Evolutionary conservation across 2,329 filamentous ascomycete species (phyloP).

Genomic region (Aureobasidium sp.): DNA sequence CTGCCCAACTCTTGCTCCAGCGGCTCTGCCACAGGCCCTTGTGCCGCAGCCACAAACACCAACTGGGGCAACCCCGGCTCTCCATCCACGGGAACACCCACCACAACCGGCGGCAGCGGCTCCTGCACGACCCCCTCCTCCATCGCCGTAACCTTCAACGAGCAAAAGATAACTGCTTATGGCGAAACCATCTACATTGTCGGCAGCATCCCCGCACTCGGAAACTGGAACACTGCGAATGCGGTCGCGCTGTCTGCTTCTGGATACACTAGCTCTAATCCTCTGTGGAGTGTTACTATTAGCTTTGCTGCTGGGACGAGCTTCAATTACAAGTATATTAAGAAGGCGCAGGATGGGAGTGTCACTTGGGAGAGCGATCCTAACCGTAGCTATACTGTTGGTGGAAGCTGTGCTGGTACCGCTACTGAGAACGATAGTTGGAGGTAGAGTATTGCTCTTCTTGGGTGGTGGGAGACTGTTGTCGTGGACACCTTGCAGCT

Average conservation of each 20-base stretch:
- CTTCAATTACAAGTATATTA: conserved; percentile 61
- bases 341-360: conserved; percentile 47
- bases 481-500: too few relatives aligned
- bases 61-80: conserved; percentile 26
- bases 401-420: conserved; percentile 17
- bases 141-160: conserved; percentile 55
- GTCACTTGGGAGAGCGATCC: conserved; percentile 59
- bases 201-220: conserved; percentile 54
- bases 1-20: conserved; percentile 23
- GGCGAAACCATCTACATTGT: conserved; percentile 61
- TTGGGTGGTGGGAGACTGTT: too few relatives aligned
- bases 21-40: conserved; percentile 24
- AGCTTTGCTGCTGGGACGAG: conserved; percentile 48
- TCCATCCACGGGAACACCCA: conserved; percentile 22
- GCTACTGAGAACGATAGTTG: conserved; percentile 24
- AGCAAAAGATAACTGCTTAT: conserved; percentile 48
- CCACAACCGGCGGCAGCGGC: conserved; percentile 20
- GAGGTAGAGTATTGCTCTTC: conserved; percentile 20
- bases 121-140: conserved; percentile 28
- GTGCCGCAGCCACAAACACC: conserved; percentile 26
- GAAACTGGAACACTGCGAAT: conserved; percentile 49
- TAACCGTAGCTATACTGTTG: conserved; percentile 37
- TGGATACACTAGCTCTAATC: conserved; percentile 53
- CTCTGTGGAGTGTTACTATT: conserved; percentile 55
- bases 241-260: conserved; percentile 53